Evolutionary conservation across 2,329 filamentous ascomycete genomes (phyloP), one percentile per base, ranked within the genome.

Genomic region (Lachnellula hyalina): DNA sequence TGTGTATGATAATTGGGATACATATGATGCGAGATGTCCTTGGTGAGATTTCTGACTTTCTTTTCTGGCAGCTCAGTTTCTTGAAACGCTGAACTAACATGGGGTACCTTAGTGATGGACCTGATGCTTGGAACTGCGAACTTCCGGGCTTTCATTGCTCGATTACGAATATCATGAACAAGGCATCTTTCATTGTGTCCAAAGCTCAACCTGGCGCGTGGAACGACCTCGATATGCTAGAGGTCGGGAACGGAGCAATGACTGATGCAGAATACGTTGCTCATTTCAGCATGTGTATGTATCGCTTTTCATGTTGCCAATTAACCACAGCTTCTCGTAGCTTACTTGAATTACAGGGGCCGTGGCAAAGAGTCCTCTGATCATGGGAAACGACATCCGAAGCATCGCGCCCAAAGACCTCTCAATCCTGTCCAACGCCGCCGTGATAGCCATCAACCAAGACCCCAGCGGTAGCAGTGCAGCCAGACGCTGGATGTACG

Each of bases 391-490:
- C 36, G 67, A 68, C 38, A 54, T 69, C 21, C 62, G 66, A 14
- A 49, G 34, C 6, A 70, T 75, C 51, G 51, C 57, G 12, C 57
- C 67, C 15, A 62, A 63, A 15, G 68, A 71, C 25, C 66, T 75
- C 11, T 62, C 68, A 1, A 74, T 75, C 28, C 63, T 75, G 14
- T 70, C 67, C 40, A 75, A 75, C 56, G 63, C 68, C 8, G 74
- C 73, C n/a, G 68, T 75, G 42, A 73, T 75, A 32, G 73, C 72
- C n/a, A 63, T 75, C 3, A 75, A 70, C 51, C 73, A 75, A 61
- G 74, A 75, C 54, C 65, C 69, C 0, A 58, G 63, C 7, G 70
- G 74, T 4, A 68, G 62, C 28, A 70, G 71, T 7, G 76, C 73
- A 3, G 63, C 70, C 19, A 71, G 77, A 9, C 70, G 72, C 36